Base-by-base conservation (phyloP, 306 rosid genomes). In the Glycine soja region DNA sequence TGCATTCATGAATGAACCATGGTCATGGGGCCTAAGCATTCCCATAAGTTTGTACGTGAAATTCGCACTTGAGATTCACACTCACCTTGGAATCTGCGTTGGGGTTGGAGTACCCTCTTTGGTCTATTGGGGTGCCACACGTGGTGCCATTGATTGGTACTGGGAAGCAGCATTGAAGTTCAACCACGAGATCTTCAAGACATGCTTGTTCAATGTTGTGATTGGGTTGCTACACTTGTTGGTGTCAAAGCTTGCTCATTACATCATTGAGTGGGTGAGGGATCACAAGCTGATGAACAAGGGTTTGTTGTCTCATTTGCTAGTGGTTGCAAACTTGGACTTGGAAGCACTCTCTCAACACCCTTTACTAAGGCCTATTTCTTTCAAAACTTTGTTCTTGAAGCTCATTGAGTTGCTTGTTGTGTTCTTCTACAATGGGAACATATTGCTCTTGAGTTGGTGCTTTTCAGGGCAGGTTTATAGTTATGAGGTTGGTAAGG, bases 31-130 rank as follows among this genome's bases (percentile, higher is more conserved):
- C 46, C 64, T 87, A 19, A 30, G 84, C 13, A 10, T 84, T 61
- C 90, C 90, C 65, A 36, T 87, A 0, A 84, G 86, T 48, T 63
- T 87, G 19, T 87, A 81, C 80, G 51, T 87, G 15, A 87, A 87
- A 47, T 81, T 87, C 70, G 81, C 87, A 4, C 84, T 84, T n/a
- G 87, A 87, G 45, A 2, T 74, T 6, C 87, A 87, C 47, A 45
- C 87, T 14, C 85, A 86, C 73, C 70, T 86, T 3, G 89, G 89
- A 59, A 62, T 86, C 11, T 80, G 66, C 19, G 83, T 80, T 19
- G 87, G 87, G 16, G 34, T 86, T 43, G 87, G 83, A 75, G 0
- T 83, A 14, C 89, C 89, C 77, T 83, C 89, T 67, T 40, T 83
- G 3, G 66, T 73, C 3, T 86, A 86, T 30, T 86, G 89, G 89